These are phyloP conservation scores for Parachaetomium inaequale DNA, from an alignment of 495 filamentous ascomycete genomes.

Conservation along the genomic window DNA sequence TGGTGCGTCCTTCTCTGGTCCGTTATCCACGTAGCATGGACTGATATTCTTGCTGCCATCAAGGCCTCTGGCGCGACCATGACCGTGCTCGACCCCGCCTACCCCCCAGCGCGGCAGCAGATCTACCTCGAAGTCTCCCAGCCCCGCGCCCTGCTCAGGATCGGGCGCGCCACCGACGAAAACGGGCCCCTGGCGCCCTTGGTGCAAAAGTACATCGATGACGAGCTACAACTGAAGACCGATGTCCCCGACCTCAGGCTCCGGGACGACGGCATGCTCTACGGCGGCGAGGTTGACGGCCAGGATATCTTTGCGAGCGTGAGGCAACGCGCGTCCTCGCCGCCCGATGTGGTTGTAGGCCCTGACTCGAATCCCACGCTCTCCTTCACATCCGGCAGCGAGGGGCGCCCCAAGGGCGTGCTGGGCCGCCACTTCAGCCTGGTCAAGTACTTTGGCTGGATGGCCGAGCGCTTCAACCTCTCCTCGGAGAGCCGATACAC, in stretches of 20 bases:
- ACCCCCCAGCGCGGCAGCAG: conserved; percentile 82
- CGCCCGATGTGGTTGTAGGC: conserved; percentile 76
- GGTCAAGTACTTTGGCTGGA: conserved; percentile 89
- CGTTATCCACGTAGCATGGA: neutral
- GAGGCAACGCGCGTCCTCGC: conserved; percentile 48
- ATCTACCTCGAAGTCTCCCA: conserved; percentile 88
- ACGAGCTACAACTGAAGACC: conserved; percentile 67
- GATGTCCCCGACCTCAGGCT: conserved; percentile 75
- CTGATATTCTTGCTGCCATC: conserved; percentile 2
- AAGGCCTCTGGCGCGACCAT: conserved; percentile 65
- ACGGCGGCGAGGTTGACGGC: conserved; percentile 62
- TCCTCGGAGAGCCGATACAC: conserved; percentile 75
- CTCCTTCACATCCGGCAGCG: conserved; percentile 79
- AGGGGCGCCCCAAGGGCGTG: conserved; percentile 74
- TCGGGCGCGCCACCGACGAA: conserved; percentile 74
- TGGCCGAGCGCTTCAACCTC: conserved; percentile 77
- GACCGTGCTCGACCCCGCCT: conserved; percentile 81
- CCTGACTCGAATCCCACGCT: conserved; percentile 85
- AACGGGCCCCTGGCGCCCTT: conserved; percentile 63
- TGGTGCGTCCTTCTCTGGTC: conserved; percentile 28
- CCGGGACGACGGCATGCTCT: conserved; percentile 66
- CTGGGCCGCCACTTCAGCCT: conserved; percentile 83
- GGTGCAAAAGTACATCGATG: conserved; percentile 71
- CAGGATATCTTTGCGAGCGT: conserved; percentile 63
- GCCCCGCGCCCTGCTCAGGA: conserved; percentile 73